phyloP scores from a whole-genome alignment of 2,329 filamentous ascomycete genomes.

The Intubia oerlemansii region DNA sequence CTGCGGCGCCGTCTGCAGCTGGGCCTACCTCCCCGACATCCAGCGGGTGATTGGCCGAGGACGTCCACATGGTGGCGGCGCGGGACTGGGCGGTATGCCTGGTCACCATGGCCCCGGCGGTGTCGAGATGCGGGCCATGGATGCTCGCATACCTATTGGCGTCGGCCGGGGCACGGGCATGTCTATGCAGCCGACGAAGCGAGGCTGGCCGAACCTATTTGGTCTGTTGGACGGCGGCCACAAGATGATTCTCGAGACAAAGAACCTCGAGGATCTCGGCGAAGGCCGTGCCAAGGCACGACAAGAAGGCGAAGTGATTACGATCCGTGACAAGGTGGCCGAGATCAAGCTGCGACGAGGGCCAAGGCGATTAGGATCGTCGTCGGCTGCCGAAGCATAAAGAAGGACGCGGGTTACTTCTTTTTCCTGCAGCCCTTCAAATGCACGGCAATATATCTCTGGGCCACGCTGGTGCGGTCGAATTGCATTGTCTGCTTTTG shows the following conservation, averaged over 20 bases:
- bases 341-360: slow-evolving; percentile 16
- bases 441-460: too few species aligned
- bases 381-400: neutral
- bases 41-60: slow-evolving; percentile 18
- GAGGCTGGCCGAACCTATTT: too few species aligned
- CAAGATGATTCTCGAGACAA: slow-evolving; percentile 15
- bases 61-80: slow-evolving; percentile 3
- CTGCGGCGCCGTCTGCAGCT: slow-evolving; percentile 26
- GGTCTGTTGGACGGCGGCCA: too few species aligned
- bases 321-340: slow-evolving; percentile 20
- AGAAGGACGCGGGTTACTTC: too few species aligned
- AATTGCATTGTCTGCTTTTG: too few species aligned
- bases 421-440: too few species aligned
- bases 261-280: slow-evolving; percentile 27
- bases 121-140: neutral
- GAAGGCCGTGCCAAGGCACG: slow-evolving; percentile 23
- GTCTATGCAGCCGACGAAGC: too few species aligned
- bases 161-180: neutral
- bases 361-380: slow-evolving; percentile 2
- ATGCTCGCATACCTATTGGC: neutral
- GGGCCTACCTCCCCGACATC: slow-evolving; percentile 27
- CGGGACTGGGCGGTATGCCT: neutral
- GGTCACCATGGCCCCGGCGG: neutral
- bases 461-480: too few species aligned
- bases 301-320: slow-evolving; percentile 22